Conservation (phyloP, 2,329 filamentous ascomycete species). For the Arthroderma sp. region DNA sequence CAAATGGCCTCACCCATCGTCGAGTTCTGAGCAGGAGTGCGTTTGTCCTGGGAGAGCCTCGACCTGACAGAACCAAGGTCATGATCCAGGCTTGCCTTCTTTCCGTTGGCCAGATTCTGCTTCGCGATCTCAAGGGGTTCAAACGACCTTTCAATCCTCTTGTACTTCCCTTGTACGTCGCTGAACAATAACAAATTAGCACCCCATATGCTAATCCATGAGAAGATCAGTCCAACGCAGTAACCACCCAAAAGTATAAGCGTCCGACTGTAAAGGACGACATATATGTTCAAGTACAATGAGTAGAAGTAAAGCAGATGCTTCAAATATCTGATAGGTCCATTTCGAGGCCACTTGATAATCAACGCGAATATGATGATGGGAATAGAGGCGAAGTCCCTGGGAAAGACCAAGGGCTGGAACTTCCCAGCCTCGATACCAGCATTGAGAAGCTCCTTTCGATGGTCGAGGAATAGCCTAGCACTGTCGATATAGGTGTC, state of each 20-base stretch:
- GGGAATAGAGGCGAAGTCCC: conserved; percentile 21
- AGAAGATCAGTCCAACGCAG: conserved; percentile 42
- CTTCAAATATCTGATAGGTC: conserved; percentile 27
- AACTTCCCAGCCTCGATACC: conserved; percentile 16
- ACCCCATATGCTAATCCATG: conserved; percentile 45
- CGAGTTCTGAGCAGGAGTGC: neutral
- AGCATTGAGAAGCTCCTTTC: neutral
- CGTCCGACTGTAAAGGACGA: conserved; percentile 36
- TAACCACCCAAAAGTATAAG: conserved; percentile 42
- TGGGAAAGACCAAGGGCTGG: conserved; percentile 28
- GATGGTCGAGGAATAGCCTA: neutral
- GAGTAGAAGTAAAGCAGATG: conserved; percentile 37
- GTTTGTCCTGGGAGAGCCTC: neutral
- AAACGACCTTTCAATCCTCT: conserved; percentile 39
- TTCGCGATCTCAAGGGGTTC: conserved; percentile 8
- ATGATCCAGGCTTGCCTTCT: neutral
- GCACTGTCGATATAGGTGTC: neutral
- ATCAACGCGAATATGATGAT: conserved; percentile 40
- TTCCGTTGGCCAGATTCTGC: neutral
- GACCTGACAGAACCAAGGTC: neutral
- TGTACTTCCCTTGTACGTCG: conserved; percentile 45
- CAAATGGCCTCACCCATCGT: neutral
- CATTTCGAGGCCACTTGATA: conserved; percentile 35
- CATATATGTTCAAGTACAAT: conserved; percentile 27
- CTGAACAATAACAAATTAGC: conserved; percentile 43